These are phyloP conservation scores for Spizellomyces punctatus DNA, from an alignment of 192 early-diverging fungal genomes.

Conservation along the genomic window DNA sequence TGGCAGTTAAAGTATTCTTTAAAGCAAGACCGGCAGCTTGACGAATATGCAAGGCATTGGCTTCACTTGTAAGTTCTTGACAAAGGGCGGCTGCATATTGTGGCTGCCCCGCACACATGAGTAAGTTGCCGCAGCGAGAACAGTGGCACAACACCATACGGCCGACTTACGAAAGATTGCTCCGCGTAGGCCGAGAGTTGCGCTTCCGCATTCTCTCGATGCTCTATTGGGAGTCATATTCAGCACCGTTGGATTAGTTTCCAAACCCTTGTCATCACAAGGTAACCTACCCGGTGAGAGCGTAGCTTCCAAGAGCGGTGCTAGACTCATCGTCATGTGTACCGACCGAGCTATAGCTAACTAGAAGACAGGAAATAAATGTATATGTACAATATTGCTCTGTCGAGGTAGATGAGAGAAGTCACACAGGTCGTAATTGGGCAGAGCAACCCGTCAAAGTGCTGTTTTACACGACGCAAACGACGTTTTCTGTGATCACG, in stretches of 20 bases:
- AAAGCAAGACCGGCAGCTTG: constrained; percentile 85
- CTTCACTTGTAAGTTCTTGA: constrained; percentile 84
- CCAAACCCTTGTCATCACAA: background rate
- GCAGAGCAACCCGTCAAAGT: too few relatives aligned
- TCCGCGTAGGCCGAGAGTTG: constrained; percentile 13
- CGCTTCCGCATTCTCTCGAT: constrained; percentile 26
- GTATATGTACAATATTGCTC: too few relatives aligned
- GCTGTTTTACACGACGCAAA: too few relatives aligned
- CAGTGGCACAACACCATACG: background rate
- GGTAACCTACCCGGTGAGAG: constrained; percentile 11
- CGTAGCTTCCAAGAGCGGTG: constrained; percentile 24
- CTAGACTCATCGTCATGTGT: constrained; percentile 12
- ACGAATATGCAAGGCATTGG: constrained; percentile 64
- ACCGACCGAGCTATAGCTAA: too few relatives aligned
- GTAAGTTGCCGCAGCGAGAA: background rate
- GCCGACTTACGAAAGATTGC: constrained; percentile 24
- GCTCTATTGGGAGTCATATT: background rate
- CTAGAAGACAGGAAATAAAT: too few relatives aligned
- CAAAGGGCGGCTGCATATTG: constrained; percentile 58
- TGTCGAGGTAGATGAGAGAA: too few relatives aligned
- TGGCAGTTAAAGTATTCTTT: constrained; percentile 90
- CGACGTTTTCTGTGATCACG: too few relatives aligned
- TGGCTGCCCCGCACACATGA: constrained; percentile 33
- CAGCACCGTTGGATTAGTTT: background rate
- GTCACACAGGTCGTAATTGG: too few relatives aligned